Conservation (phyloP, 768 basidiomycete genomes). For the Rhodotorula sphaerocarpa region DNA sequence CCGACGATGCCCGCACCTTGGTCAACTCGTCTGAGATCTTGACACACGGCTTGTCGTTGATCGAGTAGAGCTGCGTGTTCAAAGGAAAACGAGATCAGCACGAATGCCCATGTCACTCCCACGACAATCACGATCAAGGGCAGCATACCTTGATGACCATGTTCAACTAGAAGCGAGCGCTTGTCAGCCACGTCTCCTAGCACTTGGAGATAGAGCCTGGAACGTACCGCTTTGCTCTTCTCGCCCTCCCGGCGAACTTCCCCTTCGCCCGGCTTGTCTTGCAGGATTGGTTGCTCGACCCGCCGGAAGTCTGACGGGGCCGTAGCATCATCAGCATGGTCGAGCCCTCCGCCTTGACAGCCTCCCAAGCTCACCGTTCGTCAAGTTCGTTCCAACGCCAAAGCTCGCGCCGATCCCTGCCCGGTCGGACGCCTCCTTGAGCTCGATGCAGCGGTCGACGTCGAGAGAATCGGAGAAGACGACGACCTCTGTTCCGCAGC, state of each 20-base stretch:
- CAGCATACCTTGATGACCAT: conserved; percentile 71
- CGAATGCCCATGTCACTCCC: too few species aligned
- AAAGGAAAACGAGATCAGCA: too few species aligned
- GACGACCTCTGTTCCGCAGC: conserved; percentile 48
- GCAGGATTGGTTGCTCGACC: conserved; percentile 15
- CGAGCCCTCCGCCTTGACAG: neutral
- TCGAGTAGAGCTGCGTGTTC: conserved; percentile 51
- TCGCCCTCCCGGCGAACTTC: conserved; percentile 40
- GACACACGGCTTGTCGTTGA: conserved; percentile 67
- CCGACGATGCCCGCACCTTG: conserved; percentile 54
- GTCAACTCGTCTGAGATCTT: conserved; percentile 88
- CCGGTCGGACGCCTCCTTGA: conserved; percentile 64
- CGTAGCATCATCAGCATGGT: neutral
- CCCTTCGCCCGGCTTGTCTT: conserved; percentile 45
- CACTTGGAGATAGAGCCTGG: too few species aligned
- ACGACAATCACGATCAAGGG: neutral
- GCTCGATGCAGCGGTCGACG: conserved; percentile 58
- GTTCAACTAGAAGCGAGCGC: conserved; percentile 51
- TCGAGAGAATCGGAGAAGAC: conserved; percentile 78
- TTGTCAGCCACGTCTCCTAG: neutral
- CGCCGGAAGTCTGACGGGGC: conserved; percentile 34
- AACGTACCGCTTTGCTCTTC: conserved; percentile 57
- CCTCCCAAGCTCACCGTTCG: conserved; percentile 17
- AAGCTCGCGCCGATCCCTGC: conserved; percentile 69
- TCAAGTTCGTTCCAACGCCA: conserved; percentile 86